These are phyloP conservation scores for Pichia sp. DNA, from an alignment of 1,139 yeast genomes.

Conservation along the genomic window DNA sequence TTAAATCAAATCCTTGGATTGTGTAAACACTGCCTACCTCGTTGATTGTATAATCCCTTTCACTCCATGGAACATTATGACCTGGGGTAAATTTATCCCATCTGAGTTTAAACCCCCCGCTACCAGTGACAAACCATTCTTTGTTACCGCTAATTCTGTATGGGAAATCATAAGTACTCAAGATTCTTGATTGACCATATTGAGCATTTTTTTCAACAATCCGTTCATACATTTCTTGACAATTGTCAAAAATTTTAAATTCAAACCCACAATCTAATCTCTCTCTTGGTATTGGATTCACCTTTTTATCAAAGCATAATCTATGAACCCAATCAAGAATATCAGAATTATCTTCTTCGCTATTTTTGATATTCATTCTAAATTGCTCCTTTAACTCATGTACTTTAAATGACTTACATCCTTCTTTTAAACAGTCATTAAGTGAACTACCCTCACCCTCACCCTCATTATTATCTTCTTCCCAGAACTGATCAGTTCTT, in stretches of 20 bases:
- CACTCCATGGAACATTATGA: slow-evolving; percentile 34
- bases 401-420: background rate
- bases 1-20: slow-evolving; percentile 35
- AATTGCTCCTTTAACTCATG: slow-evolving; percentile 28
- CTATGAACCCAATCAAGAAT: slow-evolving; percentile 29
- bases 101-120: slow-evolving; percentile 30
- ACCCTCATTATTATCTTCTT: slow-evolving; percentile 10
- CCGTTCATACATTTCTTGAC: slow-evolving; percentile 30
- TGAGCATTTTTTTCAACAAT: slow-evolving; percentile 22
- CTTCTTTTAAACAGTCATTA: background rate
- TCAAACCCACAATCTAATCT: slow-evolving; percentile 24
- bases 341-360: slow-evolving; percentile 17
- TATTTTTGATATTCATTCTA: slow-evolving; percentile 27
- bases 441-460: background rate
- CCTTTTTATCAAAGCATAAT: slow-evolving; percentile 26
- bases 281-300: slow-evolving; percentile 24
- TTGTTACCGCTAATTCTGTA: slow-evolving; percentile 29
- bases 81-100: slow-evolving; percentile 36
- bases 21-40: slow-evolving; percentile 38
- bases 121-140: slow-evolving; percentile 29
- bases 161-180: slow-evolving; percentile 35
- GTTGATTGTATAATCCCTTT: slow-evolving; percentile 32
- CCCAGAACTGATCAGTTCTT: slow-evolving; percentile 37
- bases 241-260: slow-evolving; percentile 31
- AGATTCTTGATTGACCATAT: slow-evolving; percentile 31